Conservation (phyloP, 2,329 filamentous ascomycete species). For the Fusarium compactum region DNA sequence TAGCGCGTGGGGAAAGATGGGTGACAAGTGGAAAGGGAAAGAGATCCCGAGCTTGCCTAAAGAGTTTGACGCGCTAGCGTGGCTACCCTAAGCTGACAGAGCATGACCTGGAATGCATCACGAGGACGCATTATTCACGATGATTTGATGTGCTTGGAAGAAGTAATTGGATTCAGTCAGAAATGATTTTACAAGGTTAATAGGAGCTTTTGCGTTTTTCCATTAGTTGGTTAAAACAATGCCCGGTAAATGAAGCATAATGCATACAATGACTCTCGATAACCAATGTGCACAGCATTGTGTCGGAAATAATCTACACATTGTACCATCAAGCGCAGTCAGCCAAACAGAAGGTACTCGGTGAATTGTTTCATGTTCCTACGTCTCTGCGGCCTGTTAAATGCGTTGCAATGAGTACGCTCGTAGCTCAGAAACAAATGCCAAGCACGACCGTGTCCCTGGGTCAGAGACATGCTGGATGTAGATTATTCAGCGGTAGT, state of each 20-base stretch:
- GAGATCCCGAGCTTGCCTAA: conserved; percentile 23
- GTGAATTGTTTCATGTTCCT: not conserved
- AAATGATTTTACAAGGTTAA: no score
- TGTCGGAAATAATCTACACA: no score
- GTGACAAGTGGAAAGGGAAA: conserved; percentile 10
- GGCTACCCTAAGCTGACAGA: not conserved
- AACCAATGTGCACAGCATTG: no score
- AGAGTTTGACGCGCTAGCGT: not conserved
- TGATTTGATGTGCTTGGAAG: no score
- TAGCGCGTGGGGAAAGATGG: not conserved
- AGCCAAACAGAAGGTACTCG: no score
- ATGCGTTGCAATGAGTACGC: not conserved
- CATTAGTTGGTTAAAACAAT: no score
- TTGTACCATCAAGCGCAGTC: no score
- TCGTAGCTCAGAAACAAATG: no score
- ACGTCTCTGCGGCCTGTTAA: accelerated
- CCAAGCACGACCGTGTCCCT: not conserved
- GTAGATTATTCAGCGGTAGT: not conserved
- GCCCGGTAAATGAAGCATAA: no score
- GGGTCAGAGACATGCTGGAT: not conserved
- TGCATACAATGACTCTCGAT: no score
- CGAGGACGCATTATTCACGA: no score
- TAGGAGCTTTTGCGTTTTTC: no score
- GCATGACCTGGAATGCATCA: not conserved
- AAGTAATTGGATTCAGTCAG: not conserved